Conservation (phyloP, 2,329 filamentous ascomycete species). For the Microdochium nivale region DNA sequence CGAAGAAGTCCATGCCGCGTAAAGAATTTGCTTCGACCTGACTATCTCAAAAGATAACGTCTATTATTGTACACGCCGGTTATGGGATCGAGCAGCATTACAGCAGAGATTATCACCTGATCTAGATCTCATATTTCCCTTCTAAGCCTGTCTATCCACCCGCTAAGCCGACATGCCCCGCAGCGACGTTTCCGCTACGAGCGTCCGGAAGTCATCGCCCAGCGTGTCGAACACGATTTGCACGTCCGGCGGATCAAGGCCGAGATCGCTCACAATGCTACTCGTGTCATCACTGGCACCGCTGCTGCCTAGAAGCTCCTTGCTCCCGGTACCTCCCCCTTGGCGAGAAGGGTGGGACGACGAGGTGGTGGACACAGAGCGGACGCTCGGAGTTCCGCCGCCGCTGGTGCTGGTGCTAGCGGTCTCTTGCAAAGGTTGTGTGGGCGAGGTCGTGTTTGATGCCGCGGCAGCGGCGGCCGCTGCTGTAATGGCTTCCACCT, state of each 20-base stretch:
- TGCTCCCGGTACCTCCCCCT: not conserved
- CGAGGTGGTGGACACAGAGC: not conserved
- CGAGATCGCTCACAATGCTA: not conserved
- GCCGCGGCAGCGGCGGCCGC: not conserved
- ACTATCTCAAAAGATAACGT: no score
- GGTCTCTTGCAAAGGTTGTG: no score
- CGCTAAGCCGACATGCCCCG: not conserved
- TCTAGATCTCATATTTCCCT: not conserved
- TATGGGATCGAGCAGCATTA: no score
- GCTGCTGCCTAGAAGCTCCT: not conserved
- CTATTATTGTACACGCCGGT: no score
- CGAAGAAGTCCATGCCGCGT: no score
- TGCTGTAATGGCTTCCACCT: not conserved
- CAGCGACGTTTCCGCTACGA: slow-evolving; percentile 13
- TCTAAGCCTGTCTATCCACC: not conserved
- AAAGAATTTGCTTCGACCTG: no score
- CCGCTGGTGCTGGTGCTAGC: not conserved
- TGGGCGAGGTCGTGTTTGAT: not conserved
- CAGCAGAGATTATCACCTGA: no score
- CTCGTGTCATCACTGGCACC: not conserved
- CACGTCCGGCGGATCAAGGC: slow-evolving; percentile 31
- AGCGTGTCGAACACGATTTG: slow-evolving; percentile 29
- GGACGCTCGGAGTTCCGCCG: not conserved
- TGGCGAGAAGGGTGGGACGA: not conserved
- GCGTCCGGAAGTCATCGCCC: slow-evolving; percentile 26